These are phyloP conservation scores for Boletellus emodensis DNA, from an alignment of 768 basidiomycete genomes.

Conservation along the genomic window DNA sequence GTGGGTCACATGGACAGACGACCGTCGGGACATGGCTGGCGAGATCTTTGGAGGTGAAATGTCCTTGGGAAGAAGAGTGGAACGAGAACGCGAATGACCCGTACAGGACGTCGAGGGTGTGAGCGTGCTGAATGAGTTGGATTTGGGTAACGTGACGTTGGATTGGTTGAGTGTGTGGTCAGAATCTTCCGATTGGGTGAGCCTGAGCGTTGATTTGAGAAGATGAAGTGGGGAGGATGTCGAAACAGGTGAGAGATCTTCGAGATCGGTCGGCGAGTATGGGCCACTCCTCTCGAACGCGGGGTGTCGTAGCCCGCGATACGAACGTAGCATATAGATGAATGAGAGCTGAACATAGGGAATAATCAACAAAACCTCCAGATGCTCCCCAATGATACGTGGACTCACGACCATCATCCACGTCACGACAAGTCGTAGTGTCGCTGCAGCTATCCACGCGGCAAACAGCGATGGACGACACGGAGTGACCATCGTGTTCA, in stretches of 20 bases:
- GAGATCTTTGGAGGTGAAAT: constrained; percentile 12
- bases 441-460: constrained; percentile 52
- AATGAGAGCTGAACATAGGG: constrained; percentile 19
- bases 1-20: constrained; percentile 7
- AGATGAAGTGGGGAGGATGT: constrained; percentile 8
- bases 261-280: constrained; percentile 20
- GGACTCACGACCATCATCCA: constrained; percentile 48
- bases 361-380: constrained; percentile 4
- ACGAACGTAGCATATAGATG: constrained; percentile 14
- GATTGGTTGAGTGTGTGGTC: constrained; percentile 20
- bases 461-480: constrained; percentile 35
- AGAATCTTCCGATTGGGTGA: constrained; percentile 18
- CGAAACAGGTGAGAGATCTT: constrained; percentile 16
- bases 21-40: constrained; percentile 16
- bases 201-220: constrained; percentile 12
- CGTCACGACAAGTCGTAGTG: constrained; percentile 54
- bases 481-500: constrained; percentile 11
- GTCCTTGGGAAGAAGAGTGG: constrained; percentile 11
- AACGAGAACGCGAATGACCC: constrained; percentile 19
- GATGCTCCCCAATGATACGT: background rate
- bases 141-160: constrained; percentile 19
- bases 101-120: constrained; percentile 25
- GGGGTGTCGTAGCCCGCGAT: constrained; percentile 19
- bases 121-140: constrained; percentile 27
- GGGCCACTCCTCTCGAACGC: constrained; percentile 4